phyloP scores from a whole-genome alignment of 225 moss, liverwort and hornwort genomes.

The Anthoceros angustus region DNA sequence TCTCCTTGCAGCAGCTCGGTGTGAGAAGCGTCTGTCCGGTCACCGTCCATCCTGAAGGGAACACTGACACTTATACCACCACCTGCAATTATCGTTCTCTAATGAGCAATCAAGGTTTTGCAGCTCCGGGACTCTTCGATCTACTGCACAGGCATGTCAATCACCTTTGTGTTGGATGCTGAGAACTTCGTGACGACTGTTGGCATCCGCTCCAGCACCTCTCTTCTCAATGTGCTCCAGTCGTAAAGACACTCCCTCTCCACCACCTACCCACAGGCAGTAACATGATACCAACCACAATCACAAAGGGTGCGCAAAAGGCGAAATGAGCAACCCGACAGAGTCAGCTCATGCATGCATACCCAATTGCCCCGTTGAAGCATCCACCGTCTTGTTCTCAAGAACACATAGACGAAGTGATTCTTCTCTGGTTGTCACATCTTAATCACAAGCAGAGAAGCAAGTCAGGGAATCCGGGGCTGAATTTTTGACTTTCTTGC shows the following conservation, averaged over 20 bases:
- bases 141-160: background rate
- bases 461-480: background rate
- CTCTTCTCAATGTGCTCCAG: constrained; percentile 31
- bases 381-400: background rate
- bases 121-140: background rate
- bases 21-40: background rate
- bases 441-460: background rate
- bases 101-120: background rate
- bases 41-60: constrained; percentile 2
- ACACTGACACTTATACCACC: background rate
- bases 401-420: background rate
- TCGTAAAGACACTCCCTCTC: constrained; percentile 39
- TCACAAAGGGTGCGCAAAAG: too few relatives aligned
- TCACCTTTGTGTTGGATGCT: constrained; percentile 4
- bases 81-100: background rate
- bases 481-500: background rate
- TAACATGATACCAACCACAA: too few relatives aligned
- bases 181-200: constrained; percentile 27
- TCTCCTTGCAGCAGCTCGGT: background rate
- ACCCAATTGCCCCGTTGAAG: background rate
- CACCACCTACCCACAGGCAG: background rate
- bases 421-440: background rate
- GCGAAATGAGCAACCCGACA: too few relatives aligned
- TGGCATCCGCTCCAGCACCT: constrained; percentile 11
- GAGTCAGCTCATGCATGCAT: background rate